phyloP scores from a whole-genome alignment of 1,139 yeast genomes.

The Debaryomyces sp. region DNA sequence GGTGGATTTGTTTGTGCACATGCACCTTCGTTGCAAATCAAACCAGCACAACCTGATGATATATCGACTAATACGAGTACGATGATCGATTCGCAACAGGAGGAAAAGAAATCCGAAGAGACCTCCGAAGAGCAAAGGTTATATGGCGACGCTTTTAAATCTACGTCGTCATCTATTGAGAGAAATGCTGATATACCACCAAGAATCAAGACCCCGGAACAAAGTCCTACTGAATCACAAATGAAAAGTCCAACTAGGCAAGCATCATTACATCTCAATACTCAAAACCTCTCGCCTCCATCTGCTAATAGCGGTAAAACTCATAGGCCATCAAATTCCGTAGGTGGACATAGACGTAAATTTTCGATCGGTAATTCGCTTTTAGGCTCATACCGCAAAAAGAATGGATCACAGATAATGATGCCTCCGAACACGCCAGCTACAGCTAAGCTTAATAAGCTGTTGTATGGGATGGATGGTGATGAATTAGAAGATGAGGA shows the following conservation, averaged over 20 bases:
- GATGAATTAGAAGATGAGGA: constrained; percentile 37
- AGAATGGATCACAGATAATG: constrained; percentile 47
- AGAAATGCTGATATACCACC: constrained; percentile 15
- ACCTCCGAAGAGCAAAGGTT: constrained; percentile 39
- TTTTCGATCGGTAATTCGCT: constrained; percentile 63
- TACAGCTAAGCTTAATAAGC: constrained; percentile 42
- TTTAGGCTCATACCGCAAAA: constrained; percentile 47
- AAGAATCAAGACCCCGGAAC: constrained; percentile 32
- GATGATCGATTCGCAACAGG: constrained; percentile 21
- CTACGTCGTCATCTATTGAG: constrained; percentile 37
- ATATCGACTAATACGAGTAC: constrained; percentile 10
- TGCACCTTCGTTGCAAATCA: constrained; percentile 48
- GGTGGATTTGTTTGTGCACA: constrained; percentile 93
- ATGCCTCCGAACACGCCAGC: constrained; percentile 58
- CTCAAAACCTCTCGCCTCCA: constrained; percentile 30
- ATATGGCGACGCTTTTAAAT: constrained; percentile 48
- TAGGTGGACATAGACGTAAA: constrained; percentile 55
- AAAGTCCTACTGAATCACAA: constrained; percentile 9
- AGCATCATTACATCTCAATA: constrained; percentile 39
- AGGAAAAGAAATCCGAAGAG: constrained; percentile 29
- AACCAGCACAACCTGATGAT: constrained; percentile 6
- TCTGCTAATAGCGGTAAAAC: constrained; percentile 19
- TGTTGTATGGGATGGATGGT: constrained; percentile 42
- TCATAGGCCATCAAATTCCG: constrained; percentile 25
- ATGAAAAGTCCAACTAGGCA: constrained; percentile 40